Evolutionary conservation across 2,329 filamentous ascomycete species (phyloP), one percentile per base, ranked within the genome.

Genomic region (Proliferodiscus dingleyae): DNA sequence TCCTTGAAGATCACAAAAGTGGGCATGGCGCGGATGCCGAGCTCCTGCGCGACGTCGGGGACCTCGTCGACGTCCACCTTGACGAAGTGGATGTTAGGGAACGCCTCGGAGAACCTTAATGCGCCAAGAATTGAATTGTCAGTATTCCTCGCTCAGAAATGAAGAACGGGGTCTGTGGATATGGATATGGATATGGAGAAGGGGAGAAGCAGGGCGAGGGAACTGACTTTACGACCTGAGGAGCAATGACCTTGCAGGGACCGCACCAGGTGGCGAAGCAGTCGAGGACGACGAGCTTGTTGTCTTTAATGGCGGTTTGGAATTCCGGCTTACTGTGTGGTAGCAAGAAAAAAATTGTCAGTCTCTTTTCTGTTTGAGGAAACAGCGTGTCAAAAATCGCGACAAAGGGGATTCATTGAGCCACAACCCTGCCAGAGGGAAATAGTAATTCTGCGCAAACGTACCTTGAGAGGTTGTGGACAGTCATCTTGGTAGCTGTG

Each of bases 211-310:
- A 43, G 39, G 57, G 56, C 52, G 51, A 18, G 23, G 23, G 33
- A 38, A 66, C 79, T 64, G 69, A 84, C 77, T 83, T 75, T 58
- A 75, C 76, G 47, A 95, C 72, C 52, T 81, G 68, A 49, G 90
- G 91, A 15, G 89, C 80, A 61, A 96, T 93, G 60, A 83, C 77
- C 75, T 90, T 95, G 85, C 91, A 97, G 50, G 91, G 91, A 50
- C 89, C 89, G 74, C 91, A 97, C 90, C 90, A 96, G 52, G 74
- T 81, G 46, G 90, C 90, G 68, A 85, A 89, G 72, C 81, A 89
- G 73, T 97, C 91, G 61, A 97, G 72, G 50, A 96, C 71, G 58
- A 95, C 78, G 54, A 86, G 67, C 43, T 74, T 74, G 61, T 80
- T 72, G 58, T 71, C 61, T 45, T 71, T 64, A 49, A 84, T 58